Base-by-base conservation (phyloP, 2,329 filamentous ascomycete genomes). In the Alternaria novae-zelandiae region DNA sequence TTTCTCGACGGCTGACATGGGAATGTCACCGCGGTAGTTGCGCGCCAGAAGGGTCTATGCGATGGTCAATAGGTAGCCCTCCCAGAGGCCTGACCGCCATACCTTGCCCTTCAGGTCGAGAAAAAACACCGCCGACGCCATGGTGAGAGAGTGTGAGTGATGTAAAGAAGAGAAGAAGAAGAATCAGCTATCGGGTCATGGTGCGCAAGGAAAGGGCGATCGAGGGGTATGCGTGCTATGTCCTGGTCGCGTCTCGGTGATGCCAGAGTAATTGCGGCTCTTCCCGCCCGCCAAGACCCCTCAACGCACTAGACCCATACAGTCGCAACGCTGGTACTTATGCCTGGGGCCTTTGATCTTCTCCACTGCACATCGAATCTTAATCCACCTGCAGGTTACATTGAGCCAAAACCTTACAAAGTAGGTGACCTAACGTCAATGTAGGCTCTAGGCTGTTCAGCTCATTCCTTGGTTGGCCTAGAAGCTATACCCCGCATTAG, bases 81-180 rank as follows among this genome's bases (percentile, higher is more conserved):
- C 50, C 50, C 66, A 57, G 71, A 70, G 71, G 71, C 73, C 69
- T 64, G 70, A 68, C 51, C 32, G 44, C 44, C 84, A 67, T 82
- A 96, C 94, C 91, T 99, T 99, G 92, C 96, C 96, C 93, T 99
- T 99, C 73, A 99, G 88, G 82, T 99, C 96, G 77, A 99, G 91
- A 82, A 99, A 99, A 88, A 99, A 99, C 77, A 99, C 81, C 70
- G 96, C 96, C 65, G 96, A 99, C 74, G 96, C 96, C 96, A 99
- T 99, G 79, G 74, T 86, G 67, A 21, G 50, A 21, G 43, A 54
- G 3, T 43, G 9, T 25, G 12, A 10, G 13, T 56, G 51, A 2
- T 53, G 0, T 32, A 15, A 15, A 44, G 43, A 17, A 43, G n/a
- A 41, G 26, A 13, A 56, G 3, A 44, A 8, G 36, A 55, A 25